A percentile compares a stretch with the other conserved stretches of the same genome.
These are phyloP conservation scores for Pseudonectria foliicola DNA, from an alignment of 2,329 filamentous ascomycete genomes.

Conservation along the genomic window DNA sequence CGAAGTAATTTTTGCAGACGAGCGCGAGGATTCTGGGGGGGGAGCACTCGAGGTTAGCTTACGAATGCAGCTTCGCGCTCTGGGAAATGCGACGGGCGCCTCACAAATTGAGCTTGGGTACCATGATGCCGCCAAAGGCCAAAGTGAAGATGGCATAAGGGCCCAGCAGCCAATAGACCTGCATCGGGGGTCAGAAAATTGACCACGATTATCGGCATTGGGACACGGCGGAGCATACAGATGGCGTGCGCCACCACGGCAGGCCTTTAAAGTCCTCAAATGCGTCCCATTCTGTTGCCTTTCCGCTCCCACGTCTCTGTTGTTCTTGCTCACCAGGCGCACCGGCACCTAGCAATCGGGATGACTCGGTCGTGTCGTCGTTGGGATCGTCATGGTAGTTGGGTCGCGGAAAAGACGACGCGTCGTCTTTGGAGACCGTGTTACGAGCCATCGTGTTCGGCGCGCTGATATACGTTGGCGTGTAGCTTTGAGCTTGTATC, in stretches of 20 bases:
- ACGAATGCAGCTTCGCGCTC: neutral
- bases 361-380: conserved; percentile 27
- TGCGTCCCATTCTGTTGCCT: conserved; percentile 36
- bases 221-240: conserved; percentile 35
- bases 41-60: conserved; percentile 8
- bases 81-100: conserved; percentile 15
- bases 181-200: conserved; percentile 15
- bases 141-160: conserved; percentile 77
- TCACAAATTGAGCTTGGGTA: conserved; percentile 78
- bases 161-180: conserved; percentile 78
- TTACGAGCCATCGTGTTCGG: neutral
- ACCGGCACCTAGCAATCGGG: conserved; percentile 31
- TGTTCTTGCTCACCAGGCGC: conserved; percentile 9
- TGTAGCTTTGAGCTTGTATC: neutral
- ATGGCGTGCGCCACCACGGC: conserved; percentile 57
- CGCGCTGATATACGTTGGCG: too few relatives aligned
- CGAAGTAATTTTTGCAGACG: conserved; percentile 76
- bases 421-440: conserved; percentile 1
- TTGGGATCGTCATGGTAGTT: neutral
- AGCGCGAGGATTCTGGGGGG: conserved; percentile 60
- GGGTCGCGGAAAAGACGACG: neutral
- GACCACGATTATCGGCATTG: conserved; percentile 1
- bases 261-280: conserved; percentile 52
- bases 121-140: conserved; percentile 77
- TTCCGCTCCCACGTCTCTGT: conserved; percentile 8